These are phyloP conservation scores for Sugiyamaella marilandica DNA, from an alignment of 805 yeast genomes.

Conservation along the genomic window DNA sequence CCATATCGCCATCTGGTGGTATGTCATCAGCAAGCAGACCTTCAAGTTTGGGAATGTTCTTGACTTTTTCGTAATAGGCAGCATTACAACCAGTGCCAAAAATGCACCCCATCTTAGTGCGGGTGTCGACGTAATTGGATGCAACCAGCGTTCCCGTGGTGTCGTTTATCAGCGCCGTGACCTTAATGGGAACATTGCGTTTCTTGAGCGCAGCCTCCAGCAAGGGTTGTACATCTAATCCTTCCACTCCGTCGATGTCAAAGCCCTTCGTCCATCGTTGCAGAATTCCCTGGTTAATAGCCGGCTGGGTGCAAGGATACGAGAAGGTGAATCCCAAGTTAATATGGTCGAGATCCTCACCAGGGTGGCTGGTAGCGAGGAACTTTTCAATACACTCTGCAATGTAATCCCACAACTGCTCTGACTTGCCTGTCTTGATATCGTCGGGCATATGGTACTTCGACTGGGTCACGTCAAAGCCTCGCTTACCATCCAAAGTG, in stretches of 20 bases:
- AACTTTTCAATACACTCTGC: conserved; percentile 75
- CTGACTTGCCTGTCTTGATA: conserved; percentile 72
- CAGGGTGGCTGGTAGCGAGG: conserved; percentile 56
- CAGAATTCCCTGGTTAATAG: conserved; percentile 78
- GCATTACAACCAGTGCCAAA: conserved; percentile 98
- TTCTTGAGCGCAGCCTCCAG: conserved; percentile 68
- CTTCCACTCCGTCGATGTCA: conserved; percentile 90
- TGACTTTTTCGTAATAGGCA: conserved; percentile 79
- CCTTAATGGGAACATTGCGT: conserved; percentile 68
- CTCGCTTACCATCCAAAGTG: conserved; percentile 72
- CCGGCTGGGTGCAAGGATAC: conserved; percentile 70
- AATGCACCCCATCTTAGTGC: conserved; percentile 88
- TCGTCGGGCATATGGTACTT: conserved; percentile 74
- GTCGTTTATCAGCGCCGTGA: conserved; percentile 91
- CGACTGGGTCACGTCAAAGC: conserved; percentile 81
- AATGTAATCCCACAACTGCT: conserved; percentile 78
- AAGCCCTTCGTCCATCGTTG: conserved; percentile 98
- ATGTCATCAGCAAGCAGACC: conserved; percentile 66
- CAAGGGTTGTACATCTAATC: conserved; percentile 90
- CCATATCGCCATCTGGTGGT: conserved; percentile 67
- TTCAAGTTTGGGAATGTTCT: conserved; percentile 73
- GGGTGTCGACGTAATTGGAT: conserved; percentile 84
- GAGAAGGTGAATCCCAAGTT: conserved; percentile 95
- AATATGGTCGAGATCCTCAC: conserved; percentile 43
- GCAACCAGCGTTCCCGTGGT: conserved; percentile 97